Conservation (phyloP, 2,329 filamentous ascomycete genomes). For the Pseudopithomyces maydicus region DNA sequence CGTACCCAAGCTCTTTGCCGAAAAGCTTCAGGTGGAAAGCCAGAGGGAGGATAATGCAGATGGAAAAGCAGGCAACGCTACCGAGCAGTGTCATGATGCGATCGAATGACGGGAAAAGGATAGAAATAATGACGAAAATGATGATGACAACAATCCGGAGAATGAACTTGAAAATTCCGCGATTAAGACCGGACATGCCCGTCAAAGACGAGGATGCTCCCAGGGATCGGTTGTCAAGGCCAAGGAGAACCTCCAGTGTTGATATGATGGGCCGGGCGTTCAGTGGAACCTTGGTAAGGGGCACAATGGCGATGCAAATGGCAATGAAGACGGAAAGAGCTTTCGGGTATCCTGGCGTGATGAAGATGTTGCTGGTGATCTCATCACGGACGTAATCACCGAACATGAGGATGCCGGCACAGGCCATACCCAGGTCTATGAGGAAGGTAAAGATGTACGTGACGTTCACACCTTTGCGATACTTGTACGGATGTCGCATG, state of each 20-base stretch:
- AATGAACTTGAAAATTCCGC: constrained; percentile 62
- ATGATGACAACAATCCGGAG: constrained; percentile 71
- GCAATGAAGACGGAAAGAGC: constrained; percentile 79
- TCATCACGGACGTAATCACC: constrained; percentile 86
- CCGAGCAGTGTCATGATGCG: constrained; percentile 91
- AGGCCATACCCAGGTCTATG: constrained; percentile 80
- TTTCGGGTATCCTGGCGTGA: constrained; percentile 73
- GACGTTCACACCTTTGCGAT: constrained; percentile 72
- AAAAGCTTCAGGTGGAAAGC: constrained; percentile 92
- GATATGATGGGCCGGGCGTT: constrained; percentile 87
- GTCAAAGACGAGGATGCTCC: constrained; percentile 54
- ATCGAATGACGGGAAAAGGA: constrained; percentile 79
- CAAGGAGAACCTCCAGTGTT: constrained; percentile 80
- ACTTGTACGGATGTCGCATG: constrained; percentile 84
- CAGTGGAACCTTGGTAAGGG: constrained; percentile 91
- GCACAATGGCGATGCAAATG: constrained; percentile 88
- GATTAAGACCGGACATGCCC: constrained; percentile 62
- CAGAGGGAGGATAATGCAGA: constrained; percentile 89
- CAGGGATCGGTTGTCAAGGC: constrained; percentile 66
- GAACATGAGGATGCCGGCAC: constrained; percentile 92
- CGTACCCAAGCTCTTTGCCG: constrained; percentile 67
- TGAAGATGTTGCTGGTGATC: constrained; percentile 87
- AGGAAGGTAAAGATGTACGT: constrained; percentile 87
- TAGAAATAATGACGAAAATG: constrained; percentile 76
- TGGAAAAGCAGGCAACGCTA: constrained; percentile 87